Base-by-base conservation (phyloP, 176 grass and related monocot species). In the Rhipidocladum racemiflorum region DNA sequence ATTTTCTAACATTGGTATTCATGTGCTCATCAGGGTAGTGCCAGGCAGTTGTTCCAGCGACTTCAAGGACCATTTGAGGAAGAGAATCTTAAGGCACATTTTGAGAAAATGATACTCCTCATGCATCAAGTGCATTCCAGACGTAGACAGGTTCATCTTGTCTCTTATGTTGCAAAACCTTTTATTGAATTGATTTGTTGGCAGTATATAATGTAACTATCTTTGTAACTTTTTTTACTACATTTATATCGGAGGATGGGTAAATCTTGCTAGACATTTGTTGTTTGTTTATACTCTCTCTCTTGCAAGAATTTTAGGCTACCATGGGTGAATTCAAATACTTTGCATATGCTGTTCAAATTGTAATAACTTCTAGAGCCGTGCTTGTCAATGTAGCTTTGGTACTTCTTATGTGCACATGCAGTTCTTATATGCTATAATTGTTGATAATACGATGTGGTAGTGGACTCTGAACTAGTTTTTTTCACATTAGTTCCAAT, bases 51-150 rank as follows among this genome's bases (percentile, higher is more conserved):
- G 59, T 98, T 98, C 43, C 90, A 93, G 79, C 89, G 90, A 35
- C 92, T 95, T 83, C 95, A 98, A 89, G 92, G 92, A 80, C 90
- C 95, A 53, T 80, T 93, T 8, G 88, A 91, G 46, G 92, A 95
- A 85, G 95, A 98, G 84, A 95, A 88, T 65, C 65, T 98, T 8
- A 98, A 93, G 76, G 77, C 90, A 73, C 88, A 95, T 90, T 98
- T 95, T 86, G 92, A 93, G 75, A 98, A 91, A 84, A 93, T 98
- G 20, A 98, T 98, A 67, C 76, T 81, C 15, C 86, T 94, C 35
- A 76, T 85, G 70, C 95, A 84, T 49, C 87, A 98, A 81, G 65
- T 93, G 14, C 90, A 85, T 76, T 80, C 87, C 32, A 80, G 84
- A 76, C 61, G 71, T 59, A 89, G 80, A 73, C 92, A 98, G 95